Percentiles rank a stretch among this genome's conserved stretches.
phyloP scores from a whole-genome alignment of 2,329 filamentous ascomycete species.

The Ceratocystis ficicola region DNA sequence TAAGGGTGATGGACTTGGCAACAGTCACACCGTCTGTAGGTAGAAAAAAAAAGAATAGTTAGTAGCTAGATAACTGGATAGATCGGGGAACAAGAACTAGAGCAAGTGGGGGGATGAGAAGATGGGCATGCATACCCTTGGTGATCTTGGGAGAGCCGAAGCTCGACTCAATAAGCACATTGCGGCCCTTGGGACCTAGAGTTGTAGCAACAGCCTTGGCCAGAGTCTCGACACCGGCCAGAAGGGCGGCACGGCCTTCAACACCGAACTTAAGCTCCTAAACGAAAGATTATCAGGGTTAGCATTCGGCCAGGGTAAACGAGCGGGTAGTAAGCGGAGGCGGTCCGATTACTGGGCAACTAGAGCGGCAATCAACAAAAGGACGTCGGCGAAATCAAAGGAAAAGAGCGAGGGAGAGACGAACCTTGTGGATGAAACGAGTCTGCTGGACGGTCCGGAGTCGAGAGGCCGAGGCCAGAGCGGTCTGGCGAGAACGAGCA shows the following conservation, averaged over 20 bases:
- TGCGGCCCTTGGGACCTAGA: constrained; percentile 93
- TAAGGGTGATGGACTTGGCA: constrained; percentile 75
- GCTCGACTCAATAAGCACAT: constrained; percentile 95
- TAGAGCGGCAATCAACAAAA: background rate
- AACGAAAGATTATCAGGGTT: constrained; percentile 18
- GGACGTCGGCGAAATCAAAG: background rate
- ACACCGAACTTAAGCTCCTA: constrained; percentile 98
- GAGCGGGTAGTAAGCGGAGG: background rate
- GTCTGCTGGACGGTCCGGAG: constrained; percentile 69
- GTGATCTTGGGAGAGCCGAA: constrained; percentile 99
- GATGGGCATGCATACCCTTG: constrained; percentile 55
- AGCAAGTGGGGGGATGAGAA: background rate
- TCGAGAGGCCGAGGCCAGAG: constrained; percentile 57
- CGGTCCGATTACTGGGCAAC: background rate
- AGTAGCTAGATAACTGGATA: constrained; percentile 22
- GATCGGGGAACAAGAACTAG: constrained; percentile 6
- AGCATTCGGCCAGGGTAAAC: background rate
- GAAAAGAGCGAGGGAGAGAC: background rate
- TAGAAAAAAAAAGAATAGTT: constrained; percentile 22
- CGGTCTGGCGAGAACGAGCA: constrained; percentile 65
- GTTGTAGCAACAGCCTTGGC: constrained; percentile 94
- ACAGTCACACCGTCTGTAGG: constrained; percentile 70
- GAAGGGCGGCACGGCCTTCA: constrained; percentile 75
- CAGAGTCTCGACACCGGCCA: constrained; percentile 91
- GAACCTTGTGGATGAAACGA: constrained; percentile 94